phyloP scores from a whole-genome alignment of 768 basidiomycete species.

The Rhodotorula graminis region DNA sequence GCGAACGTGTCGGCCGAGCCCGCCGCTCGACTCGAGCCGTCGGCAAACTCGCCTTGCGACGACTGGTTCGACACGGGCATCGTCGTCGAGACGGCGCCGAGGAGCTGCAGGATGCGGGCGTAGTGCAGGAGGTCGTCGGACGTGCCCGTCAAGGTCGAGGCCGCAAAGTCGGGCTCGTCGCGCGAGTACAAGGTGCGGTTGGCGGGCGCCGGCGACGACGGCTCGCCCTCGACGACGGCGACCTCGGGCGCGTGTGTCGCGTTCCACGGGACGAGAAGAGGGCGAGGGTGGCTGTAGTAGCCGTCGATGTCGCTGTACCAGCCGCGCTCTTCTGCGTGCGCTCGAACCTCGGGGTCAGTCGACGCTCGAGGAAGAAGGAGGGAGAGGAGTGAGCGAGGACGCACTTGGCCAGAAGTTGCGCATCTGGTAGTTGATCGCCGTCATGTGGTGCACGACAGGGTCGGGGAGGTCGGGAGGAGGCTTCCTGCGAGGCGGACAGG shows the following conservation, averaged over 20 bases:
- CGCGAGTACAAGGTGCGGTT: not conserved
- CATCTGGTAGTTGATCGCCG: not conserved
- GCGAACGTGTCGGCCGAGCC: not conserved
- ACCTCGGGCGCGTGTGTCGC: not conserved
- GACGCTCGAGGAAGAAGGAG: not conserved
- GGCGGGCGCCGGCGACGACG: not conserved
- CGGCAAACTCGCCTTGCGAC: too few relatives aligned
- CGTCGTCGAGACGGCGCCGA: not conserved
- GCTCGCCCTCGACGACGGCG: not conserved
- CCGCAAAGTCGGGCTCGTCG: not conserved
- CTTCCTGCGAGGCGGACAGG: not conserved
- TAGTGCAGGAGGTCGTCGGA: not conserved
- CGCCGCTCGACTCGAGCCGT: too few relatives aligned
- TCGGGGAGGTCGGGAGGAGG: not conserved
- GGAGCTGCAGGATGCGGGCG: not conserved
- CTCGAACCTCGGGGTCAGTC: too few relatives aligned
- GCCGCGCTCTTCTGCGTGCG: not conserved
- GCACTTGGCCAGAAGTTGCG: not conserved
- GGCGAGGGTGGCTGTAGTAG: not conserved
- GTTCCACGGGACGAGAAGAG: not conserved
- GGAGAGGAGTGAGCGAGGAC: not conserved
- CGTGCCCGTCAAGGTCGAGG: not conserved
- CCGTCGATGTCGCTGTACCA: not conserved
- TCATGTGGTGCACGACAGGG: not conserved
- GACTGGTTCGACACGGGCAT: fast-evolving